Conservation (phyloP, 352 stramenopile species). For the Aphanomyces invadans region DNA sequence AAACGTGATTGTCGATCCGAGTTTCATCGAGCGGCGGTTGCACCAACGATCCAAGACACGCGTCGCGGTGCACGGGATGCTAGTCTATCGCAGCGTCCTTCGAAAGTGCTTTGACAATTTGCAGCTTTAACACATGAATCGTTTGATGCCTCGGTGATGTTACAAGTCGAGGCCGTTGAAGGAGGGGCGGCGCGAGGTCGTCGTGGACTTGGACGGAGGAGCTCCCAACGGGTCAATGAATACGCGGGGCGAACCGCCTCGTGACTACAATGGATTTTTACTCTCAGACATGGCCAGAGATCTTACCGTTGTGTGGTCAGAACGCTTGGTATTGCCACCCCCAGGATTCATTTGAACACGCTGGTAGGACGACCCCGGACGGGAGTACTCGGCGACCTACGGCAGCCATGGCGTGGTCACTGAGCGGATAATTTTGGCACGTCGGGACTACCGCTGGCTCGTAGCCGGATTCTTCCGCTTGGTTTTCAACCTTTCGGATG, state of each 20-base stretch:
- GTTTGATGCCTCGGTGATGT: neutral
- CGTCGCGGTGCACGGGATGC: constrained; percentile 51
- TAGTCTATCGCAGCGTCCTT: constrained; percentile 54
- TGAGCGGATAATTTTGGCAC: too few species aligned
- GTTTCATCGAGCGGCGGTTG: constrained; percentile 68
- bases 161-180: constrained; percentile 42
- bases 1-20: constrained; percentile 75
- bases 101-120: constrained; percentile 59
- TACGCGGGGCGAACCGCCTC: constrained; percentile 34
- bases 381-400: constrained; percentile 70
- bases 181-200: constrained; percentile 53
- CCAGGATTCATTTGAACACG: constrained; percentile 51
- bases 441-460: constrained; percentile 13
- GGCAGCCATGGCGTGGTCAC: too few species aligned
- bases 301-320: constrained; percentile 39
- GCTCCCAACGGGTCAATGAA: constrained; percentile 53
- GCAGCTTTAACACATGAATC: constrained; percentile 1
- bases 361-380: constrained; percentile 63
- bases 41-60: constrained; percentile 60
- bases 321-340: constrained; percentile 30
- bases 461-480: constrained; percentile 35
- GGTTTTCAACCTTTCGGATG: constrained; percentile 53
- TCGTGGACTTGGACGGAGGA: constrained; percentile 27
- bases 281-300: neutral
- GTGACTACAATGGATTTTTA: too few species aligned